Percentiles rank a stretch among this genome's conserved stretches.
Conservation (phyloP, 495 filamentous ascomycete species). For the Extremus antarcticus region DNA sequence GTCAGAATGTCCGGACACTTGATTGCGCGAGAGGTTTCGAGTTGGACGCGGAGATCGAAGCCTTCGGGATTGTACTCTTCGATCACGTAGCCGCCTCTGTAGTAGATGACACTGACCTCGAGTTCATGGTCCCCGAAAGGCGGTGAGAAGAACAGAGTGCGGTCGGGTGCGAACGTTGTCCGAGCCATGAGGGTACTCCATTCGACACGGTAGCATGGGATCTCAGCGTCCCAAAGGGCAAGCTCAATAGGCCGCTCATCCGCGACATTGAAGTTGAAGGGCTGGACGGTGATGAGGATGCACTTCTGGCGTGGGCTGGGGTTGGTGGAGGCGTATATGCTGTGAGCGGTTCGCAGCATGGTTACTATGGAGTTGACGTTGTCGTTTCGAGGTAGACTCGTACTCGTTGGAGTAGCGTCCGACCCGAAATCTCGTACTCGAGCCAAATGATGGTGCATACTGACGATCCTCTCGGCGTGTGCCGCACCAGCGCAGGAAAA, state of each 20-base stretch:
- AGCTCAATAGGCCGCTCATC: slow-evolving; percentile 23
- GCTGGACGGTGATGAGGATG: slow-evolving; percentile 21
- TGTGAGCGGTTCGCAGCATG: slow-evolving; percentile 10
- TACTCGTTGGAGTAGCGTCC: not conserved
- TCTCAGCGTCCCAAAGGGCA: slow-evolving; percentile 10
- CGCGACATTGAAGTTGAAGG: slow-evolving; percentile 22
- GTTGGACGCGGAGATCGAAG: not conserved
- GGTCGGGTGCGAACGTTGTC: not conserved
- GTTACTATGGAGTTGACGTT: slow-evolving; percentile 6
- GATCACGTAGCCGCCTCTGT: slow-evolving; percentile 18
- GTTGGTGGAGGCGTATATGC: not conserved
- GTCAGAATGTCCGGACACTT: slow-evolving; percentile 19
- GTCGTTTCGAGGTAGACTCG: slow-evolving; percentile 7
- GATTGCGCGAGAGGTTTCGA: slow-evolving; percentile 18
- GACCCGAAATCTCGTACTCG: not conserved
- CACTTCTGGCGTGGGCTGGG: not conserved
- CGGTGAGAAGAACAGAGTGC: slow-evolving; percentile 3
- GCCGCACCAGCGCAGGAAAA: slow-evolving; percentile 19
- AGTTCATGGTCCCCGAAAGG: not conserved
- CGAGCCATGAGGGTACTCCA: slow-evolving; percentile 12
- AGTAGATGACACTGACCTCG: slow-evolving; percentile 21
- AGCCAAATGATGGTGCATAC: slow-evolving; percentile 18
- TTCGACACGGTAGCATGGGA: slow-evolving; percentile 15
- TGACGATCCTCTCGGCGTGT: slow-evolving; percentile 13
- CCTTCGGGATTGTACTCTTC: slow-evolving; percentile 14